phyloP scores from a whole-genome alignment of 2,329 filamentous ascomycete species.

The Fulvia fulva region DNA sequence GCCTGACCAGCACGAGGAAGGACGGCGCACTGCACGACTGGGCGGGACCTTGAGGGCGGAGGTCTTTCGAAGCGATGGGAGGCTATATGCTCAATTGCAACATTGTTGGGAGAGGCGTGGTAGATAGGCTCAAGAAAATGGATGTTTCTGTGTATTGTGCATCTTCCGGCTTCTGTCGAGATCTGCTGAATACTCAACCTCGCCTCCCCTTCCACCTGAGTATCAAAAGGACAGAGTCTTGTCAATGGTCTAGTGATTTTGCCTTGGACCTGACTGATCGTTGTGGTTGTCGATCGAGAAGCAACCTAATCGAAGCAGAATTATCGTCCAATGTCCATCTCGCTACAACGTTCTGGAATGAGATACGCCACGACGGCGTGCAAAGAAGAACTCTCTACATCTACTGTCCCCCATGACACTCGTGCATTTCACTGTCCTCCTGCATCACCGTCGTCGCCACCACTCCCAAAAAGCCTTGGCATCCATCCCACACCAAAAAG shows the following conservation, averaged over 20 bases:
- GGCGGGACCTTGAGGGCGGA: not conserved
- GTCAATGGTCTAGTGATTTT: too few species aligned
- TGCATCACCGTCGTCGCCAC: not conserved
- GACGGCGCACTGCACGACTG: not conserved
- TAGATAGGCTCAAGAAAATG: not conserved
- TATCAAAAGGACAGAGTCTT: too few species aligned
- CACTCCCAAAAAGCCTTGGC: not conserved
- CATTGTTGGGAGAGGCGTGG: not conserved
- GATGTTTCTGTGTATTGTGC: not conserved
- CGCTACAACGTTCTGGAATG: too few species aligned
- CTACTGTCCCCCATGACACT: not conserved
- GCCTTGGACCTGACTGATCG: too few species aligned
- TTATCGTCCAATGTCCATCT: too few species aligned
- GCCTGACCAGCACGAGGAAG: not conserved
- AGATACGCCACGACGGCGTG: too few species aligned
- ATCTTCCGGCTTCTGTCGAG: too few species aligned
- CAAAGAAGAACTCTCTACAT: not conserved
- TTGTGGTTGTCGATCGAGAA: too few species aligned
- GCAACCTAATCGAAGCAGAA: too few species aligned
- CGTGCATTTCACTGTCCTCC: not conserved
- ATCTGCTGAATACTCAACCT: too few species aligned
- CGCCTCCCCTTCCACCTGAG: too few species aligned
- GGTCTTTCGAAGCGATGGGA: not conserved
- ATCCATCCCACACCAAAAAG: not conserved
- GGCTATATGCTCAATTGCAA: not conserved